Evolutionary conservation across 495 filamentous ascomycete species (phyloP).

Genomic region (Aspergillus indologenus): DNA sequence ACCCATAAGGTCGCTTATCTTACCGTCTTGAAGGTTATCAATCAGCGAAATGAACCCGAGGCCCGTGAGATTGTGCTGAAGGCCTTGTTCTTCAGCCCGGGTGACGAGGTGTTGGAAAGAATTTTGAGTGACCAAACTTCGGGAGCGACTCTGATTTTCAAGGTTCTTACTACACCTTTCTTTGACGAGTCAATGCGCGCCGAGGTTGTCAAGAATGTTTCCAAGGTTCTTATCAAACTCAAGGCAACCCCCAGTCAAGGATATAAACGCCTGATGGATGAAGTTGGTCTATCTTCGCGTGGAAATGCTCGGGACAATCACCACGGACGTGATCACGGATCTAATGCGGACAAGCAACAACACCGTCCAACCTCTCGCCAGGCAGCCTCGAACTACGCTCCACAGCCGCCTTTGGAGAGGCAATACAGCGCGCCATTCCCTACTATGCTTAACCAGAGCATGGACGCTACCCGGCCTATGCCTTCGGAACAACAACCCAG

Average conservation of each 20-base stretch:
- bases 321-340: conserved; percentile 42
- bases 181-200: conserved; percentile 87
- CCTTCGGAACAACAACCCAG: conserved; percentile 40
- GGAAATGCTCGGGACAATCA: conserved; percentile 48
- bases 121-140: conserved; percentile 90
- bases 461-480: conserved; percentile 36
- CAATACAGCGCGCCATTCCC: conserved; percentile 48
- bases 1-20: conserved; percentile 98
- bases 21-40: conserved; percentile 97
- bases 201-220: conserved; percentile 87
- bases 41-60: conserved; percentile 91
- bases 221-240: conserved; percentile 80
- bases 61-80: conserved; percentile 89
- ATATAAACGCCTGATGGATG: conserved; percentile 98
- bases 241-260: conserved; percentile 93
- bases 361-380: conserved; percentile 50
- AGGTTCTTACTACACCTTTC: conserved; percentile 95
- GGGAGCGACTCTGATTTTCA: conserved; percentile 95
- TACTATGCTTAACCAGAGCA: conserved; percentile 35
- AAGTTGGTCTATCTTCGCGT: conserved; percentile 79
- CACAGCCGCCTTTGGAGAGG: conserved; percentile 43
- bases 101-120: conserved; percentile 83
- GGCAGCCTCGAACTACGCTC: conserved; percentile 38
- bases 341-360: conserved; percentile 45
- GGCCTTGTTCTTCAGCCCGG: conserved; percentile 90